phyloP scores from a whole-genome alignment of 345 rosid genomes.

The Euphorbia pulcherrima region DNA sequence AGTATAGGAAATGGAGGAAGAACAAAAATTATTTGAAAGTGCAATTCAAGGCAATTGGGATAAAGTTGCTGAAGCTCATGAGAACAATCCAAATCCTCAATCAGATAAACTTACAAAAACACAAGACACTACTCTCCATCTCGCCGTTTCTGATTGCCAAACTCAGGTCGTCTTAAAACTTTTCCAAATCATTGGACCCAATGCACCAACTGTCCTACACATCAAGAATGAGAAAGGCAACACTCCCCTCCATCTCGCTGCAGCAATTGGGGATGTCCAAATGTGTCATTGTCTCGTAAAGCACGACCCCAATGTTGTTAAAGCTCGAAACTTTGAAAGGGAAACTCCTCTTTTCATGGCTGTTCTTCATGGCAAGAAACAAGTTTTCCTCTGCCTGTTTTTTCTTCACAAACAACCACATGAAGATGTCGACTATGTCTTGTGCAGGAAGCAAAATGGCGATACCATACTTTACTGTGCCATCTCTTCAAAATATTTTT shows the following conservation, averaged over 20 bases:
- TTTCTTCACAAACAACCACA: not conserved
- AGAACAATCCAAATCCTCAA: not conserved
- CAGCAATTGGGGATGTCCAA: not conserved
- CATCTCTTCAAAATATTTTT: not conserved
- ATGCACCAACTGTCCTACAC: not conserved
- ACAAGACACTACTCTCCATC: not conserved
- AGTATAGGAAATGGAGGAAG: not conserved
- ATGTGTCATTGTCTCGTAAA: constrained; percentile 2
- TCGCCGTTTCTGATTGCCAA: not conserved
- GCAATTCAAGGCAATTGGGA: not conserved
- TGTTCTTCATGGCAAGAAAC: constrained; percentile 1
- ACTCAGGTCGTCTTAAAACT: not conserved
- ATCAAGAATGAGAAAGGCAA: not conserved
- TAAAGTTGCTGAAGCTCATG: not conserved
- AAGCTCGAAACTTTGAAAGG: not conserved
- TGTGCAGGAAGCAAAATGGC: not conserved
- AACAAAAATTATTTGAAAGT: not conserved
- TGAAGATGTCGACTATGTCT: not conserved
- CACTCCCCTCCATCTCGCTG: not conserved
- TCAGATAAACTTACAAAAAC: not conserved
- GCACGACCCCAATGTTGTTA: not conserved
- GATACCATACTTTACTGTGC: not conserved
- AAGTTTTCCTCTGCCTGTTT: not conserved
- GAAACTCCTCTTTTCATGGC: not conserved
- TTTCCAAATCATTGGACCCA: not conserved